Evolutionary conservation across 257 asterid genomes (phyloP), one percentile per base, ranked within the genome.

Genomic region (Voacanga thouarsii): DNA sequence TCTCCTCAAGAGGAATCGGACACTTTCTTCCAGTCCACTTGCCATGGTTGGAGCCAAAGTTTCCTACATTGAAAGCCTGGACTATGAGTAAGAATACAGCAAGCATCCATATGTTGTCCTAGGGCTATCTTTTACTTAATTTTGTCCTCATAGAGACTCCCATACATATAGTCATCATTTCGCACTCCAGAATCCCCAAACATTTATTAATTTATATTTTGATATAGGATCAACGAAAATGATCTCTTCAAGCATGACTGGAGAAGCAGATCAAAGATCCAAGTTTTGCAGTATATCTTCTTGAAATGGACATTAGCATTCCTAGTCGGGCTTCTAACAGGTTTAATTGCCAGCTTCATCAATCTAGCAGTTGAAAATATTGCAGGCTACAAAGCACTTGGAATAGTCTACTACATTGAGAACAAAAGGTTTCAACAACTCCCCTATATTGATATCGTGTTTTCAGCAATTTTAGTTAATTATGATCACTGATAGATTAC

Each of bases 241-340:
- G 94, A 94, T 84, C 91, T 92, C 72, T 94, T 94, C 90, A 94
- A 94, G 92, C 98, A 94, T 75, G 98, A 92, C 81, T 90, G 98
- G 98, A 89, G 97, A 88, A 89, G 96, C 87, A 84, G 97, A 89
- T 89, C 97, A 57, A 87, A 80, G 82, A 83, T 80, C 7, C 92
- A 90, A 83, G 90, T 90, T 18, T 53, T 94, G 88, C 97, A 92
- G 86, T 90, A 90, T 80, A 56, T 90, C 41, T 89, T 89, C 86
- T 79, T 82, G 72, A 94, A 94, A 86, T 94, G 98, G 98, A 76
- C 84, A 77, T 82, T 92, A 72, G 97, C 97, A 5, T 94, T 90
- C 78, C 92, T 94, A 26, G 87, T 94, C 80, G 98, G 97, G 78
- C 93, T 94, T 80, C 88, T 92, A 15, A 92, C 98, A 47, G 98